A percentile compares a stretch with the other conserved stretches of the same genome.
These are phyloP conservation scores for Babesia ovis DNA, from an alignment of 169 alveolate species.

Conservation along the genomic window DNA sequence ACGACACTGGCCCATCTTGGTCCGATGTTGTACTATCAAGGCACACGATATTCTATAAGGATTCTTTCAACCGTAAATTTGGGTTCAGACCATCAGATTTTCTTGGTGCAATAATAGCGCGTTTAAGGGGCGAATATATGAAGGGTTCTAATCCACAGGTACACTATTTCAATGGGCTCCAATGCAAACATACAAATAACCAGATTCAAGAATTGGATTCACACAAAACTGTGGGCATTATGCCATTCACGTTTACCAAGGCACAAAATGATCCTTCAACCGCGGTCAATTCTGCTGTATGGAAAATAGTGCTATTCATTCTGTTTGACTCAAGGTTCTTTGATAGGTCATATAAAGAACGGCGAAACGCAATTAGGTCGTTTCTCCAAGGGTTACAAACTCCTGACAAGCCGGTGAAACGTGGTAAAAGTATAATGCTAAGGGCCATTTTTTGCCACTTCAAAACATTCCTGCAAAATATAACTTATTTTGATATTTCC, in stretches of 20 bases:
- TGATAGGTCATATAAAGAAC: conserved; percentile 7
- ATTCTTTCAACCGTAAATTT: conserved; percentile 17
- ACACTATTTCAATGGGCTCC: not conserved
- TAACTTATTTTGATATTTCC: not conserved
- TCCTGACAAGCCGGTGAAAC: not conserved
- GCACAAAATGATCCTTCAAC: not conserved
- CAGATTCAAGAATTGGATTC: not conserved
- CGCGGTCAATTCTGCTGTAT: not conserved
- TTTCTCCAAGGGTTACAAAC: not conserved
- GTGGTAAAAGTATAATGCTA: conserved; percentile 9
- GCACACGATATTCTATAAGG: conserved; percentile 12
- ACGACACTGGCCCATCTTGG: conserved; percentile 7
- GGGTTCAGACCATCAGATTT: conserved; percentile 7
- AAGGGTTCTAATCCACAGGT: not conserved
- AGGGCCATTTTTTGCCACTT: conserved; percentile 28
- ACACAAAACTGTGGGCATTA: not conserved
- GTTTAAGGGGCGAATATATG: not conserved
- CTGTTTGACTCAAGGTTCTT: conserved; percentile 23
- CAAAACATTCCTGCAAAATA: conserved; percentile 2
- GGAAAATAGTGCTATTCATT: conserved; percentile 14
- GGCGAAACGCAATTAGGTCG: conserved; percentile 2
- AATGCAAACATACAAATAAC: not conserved
- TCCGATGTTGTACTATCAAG: conserved; percentile 11
- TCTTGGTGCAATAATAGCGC: not conserved
- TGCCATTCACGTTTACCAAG: not conserved